phyloP scores from a whole-genome alignment of 176 grass and related monocot genomes.

The Hordeum marinum region DNA sequence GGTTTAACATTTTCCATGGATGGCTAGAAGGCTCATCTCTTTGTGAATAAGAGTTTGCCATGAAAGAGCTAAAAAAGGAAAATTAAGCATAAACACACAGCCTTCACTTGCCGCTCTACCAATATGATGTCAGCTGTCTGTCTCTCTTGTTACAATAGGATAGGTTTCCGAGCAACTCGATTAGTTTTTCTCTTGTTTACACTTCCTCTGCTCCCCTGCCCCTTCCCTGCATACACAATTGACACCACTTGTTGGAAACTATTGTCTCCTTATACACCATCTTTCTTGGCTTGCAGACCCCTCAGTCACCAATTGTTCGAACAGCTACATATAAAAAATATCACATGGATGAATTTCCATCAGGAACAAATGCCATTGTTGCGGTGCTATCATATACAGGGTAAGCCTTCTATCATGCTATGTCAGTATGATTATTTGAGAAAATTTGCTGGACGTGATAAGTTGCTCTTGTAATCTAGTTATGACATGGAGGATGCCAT shows the following conservation, averaged over 20 bases:
- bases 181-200: neutral
- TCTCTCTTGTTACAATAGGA: neutral
- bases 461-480: constrained; percentile 37
- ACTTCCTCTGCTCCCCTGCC: neutral
- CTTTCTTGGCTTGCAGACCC: constrained; percentile 60
- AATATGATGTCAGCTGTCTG: neutral
- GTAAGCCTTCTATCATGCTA: constrained; percentile 36
- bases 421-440: neutral
- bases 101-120: neutral
- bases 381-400: constrained; percentile 87
- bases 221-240: neutral
- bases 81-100: constrained; percentile 9
- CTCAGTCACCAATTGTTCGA: constrained; percentile 87
- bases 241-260: neutral
- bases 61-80: neutral
- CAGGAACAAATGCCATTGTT: constrained; percentile 94
- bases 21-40: neutral
- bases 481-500: constrained; percentile 99
- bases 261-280: neutral
- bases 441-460: constrained; percentile 2
- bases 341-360: constrained; percentile 86
- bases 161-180: constrained; percentile 17
- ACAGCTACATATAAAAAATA: constrained; percentile 80
- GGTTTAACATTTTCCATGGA: neutral
- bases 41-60: neutral